Percentiles rank a stretch among this genome's conserved stretches.
Evolutionary conservation across 2,329 filamentous ascomycete genomes (phyloP).

Genomic region (Botryotinia globosa): DNA sequence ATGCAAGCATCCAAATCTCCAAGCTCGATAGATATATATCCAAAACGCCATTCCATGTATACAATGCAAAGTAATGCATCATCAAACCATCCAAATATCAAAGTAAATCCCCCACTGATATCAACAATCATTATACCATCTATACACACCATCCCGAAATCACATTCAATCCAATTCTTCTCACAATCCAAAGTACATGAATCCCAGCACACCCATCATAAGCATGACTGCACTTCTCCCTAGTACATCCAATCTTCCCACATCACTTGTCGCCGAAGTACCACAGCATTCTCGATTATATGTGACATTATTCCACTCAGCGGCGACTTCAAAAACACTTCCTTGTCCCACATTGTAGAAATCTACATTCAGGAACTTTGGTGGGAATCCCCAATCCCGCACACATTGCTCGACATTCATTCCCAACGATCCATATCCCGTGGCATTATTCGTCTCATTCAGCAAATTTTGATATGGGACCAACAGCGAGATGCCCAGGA

Average conservation of each 20-base stretch:
- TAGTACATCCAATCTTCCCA: neutral
- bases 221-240: neutral
- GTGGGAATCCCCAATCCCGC: constrained; percentile 61
- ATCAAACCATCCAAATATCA: neutral
- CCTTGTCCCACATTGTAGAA: constrained; percentile 71
- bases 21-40: neutral
- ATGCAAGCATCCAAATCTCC: no score
- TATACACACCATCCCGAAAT: neutral
- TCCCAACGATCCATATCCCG: constrained; percentile 65
- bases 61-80: neutral
- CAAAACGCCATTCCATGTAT: neutral
- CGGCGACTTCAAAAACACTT: constrained; percentile 74
- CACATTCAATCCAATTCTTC: neutral
- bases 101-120: neutral
- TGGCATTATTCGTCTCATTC: constrained; percentile 68
- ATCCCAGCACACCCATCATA: neutral
- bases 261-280: neutral
- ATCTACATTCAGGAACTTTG: constrained; percentile 79
- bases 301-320: constrained; percentile 67
- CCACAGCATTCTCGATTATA: constrained; percentile 62
- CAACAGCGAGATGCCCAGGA: constrained; percentile 62
- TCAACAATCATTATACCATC: neutral
- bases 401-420: constrained; percentile 60
- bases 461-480: constrained; percentile 70
- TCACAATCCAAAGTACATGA: neutral